These are phyloP conservation scores for Bothriochloa decipiens DNA, from an alignment of 176 grass and related monocot genomes.

Conservation along the genomic window DNA sequence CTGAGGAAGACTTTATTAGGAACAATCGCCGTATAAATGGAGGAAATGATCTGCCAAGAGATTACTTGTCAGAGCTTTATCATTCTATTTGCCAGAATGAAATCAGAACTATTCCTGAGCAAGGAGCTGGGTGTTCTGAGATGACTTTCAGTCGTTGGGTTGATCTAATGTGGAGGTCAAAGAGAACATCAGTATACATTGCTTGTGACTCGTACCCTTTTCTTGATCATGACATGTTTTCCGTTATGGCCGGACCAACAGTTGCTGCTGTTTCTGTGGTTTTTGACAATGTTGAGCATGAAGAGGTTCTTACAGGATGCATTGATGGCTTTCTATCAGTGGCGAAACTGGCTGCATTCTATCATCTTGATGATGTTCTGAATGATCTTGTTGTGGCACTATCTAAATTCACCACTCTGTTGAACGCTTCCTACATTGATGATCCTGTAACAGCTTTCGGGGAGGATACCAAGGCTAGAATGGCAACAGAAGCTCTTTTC, in stretches of 20 bases:
- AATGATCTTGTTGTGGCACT: constrained; percentile 95
- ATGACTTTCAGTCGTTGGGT: constrained; percentile 95
- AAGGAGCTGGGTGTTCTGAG: constrained; percentile 81
- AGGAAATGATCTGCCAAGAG: constrained; percentile 84
- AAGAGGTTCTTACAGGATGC: constrained; percentile 69
- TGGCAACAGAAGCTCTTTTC: constrained; percentile 93
- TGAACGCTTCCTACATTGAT: constrained; percentile 65
- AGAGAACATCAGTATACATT: constrained; percentile 79
- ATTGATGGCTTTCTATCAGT: constrained; percentile 88
- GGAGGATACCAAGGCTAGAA: constrained; percentile 88
- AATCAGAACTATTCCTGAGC: constrained; percentile 86
- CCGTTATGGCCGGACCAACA: constrained; percentile 77
- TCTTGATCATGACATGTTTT: constrained; percentile 95
- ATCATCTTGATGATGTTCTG: constrained; percentile 84
- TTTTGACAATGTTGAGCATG: constrained; percentile 92
- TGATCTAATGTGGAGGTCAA: constrained; percentile 87
- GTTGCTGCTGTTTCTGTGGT: constrained; percentile 95
- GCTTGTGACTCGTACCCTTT: constrained; percentile 66
- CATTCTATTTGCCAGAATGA: constrained; percentile 93
- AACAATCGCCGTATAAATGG: constrained; percentile 96
- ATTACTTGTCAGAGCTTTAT: constrained; percentile 83
- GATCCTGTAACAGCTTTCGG: constrained; percentile 85
- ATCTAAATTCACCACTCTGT: constrained; percentile 88
- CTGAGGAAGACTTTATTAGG: constrained; percentile 97
- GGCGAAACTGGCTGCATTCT: constrained; percentile 83